These are phyloP conservation scores for Xylaria sp. DNA, from an alignment of 2,329 filamentous ascomycete genomes.

Conservation along the genomic window DNA sequence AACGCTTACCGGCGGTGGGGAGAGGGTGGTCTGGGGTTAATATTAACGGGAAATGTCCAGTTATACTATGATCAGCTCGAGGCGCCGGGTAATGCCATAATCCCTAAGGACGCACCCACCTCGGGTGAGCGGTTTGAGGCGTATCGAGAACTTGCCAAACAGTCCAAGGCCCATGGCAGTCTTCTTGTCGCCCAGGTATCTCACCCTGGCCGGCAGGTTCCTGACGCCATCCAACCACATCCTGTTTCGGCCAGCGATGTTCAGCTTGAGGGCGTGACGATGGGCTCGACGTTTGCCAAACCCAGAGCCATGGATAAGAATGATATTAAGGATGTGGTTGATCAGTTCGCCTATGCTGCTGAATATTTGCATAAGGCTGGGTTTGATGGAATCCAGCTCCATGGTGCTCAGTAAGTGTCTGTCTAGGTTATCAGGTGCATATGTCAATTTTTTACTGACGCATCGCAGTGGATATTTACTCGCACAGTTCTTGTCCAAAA, in stretches of 20 bases:
- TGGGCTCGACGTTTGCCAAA: slow-evolving; percentile 56
- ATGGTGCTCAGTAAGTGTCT: slow-evolving; percentile 65
- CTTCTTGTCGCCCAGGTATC: slow-evolving; percentile 68
- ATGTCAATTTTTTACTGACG: background rate
- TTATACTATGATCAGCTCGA: slow-evolving; percentile 66
- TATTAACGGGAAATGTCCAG: slow-evolving; percentile 70
- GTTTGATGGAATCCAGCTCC: slow-evolving; percentile 56
- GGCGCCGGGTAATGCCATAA: slow-evolving; percentile 64
- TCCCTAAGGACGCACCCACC: slow-evolving; percentile 59
- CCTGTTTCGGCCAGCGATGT: slow-evolving; percentile 55
- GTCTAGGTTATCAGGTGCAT: slow-evolving; percentile 57
- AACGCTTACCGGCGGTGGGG: slow-evolving; percentile 69
- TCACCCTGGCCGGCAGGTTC: slow-evolving; percentile 69
- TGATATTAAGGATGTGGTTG: slow-evolving; percentile 41
- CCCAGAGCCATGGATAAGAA: slow-evolving; percentile 43
- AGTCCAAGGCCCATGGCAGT: slow-evolving; percentile 62
- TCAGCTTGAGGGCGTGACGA: slow-evolving; percentile 54
- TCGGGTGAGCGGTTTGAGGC: slow-evolving; percentile 63
- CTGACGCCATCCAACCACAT: slow-evolving; percentile 48
- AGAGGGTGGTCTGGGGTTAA: slow-evolving; percentile 61
- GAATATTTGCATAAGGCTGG: slow-evolving; percentile 43
- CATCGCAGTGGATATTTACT: slow-evolving; percentile 61
- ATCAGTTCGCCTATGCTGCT: slow-evolving; percentile 39
- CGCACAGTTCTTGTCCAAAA: slow-evolving; percentile 63
- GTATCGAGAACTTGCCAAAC: slow-evolving; percentile 61